phyloP scores from a whole-genome alignment of 2,329 filamentous ascomycete genomes.

The Lachnellula subtilissima region DNA sequence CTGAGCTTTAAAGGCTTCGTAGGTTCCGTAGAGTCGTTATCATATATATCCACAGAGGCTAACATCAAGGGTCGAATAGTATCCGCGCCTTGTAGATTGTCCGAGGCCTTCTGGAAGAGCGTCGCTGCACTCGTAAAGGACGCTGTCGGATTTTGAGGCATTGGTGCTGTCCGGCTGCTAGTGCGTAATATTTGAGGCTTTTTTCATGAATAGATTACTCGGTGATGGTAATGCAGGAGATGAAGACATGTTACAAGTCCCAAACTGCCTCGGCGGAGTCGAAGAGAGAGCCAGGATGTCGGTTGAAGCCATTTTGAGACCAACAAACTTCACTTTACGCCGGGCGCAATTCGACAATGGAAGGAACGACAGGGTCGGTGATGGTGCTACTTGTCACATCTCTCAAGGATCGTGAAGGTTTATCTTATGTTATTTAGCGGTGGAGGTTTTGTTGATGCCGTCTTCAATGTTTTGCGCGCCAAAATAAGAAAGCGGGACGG shows the following conservation, averaged over 20 bases:
- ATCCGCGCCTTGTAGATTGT: conserved; percentile 5
- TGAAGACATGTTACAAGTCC: conserved; percentile 24
- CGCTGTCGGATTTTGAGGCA: conserved; percentile 34
- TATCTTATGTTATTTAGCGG: not conserved
- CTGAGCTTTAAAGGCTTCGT: conserved; percentile 26
- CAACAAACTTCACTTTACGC: conserved; percentile 17
- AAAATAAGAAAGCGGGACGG: not conserved
- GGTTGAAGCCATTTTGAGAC: conserved; percentile 34
- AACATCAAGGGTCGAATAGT: not conserved
- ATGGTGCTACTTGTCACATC: conserved; percentile 9
- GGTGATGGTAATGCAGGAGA: conserved; percentile 46
- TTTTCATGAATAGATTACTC: conserved; percentile 42
- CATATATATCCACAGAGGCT: conserved; percentile 15
- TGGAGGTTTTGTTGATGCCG: not conserved
- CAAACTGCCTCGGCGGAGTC: conserved; percentile 22
- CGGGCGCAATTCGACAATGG: conserved; percentile 17
- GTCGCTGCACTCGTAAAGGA: conserved; percentile 41
- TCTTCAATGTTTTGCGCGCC: not conserved
- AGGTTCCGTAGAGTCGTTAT: conserved; percentile 22
- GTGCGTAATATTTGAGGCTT: conserved; percentile 31
- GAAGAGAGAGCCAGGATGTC: conserved; percentile 33
- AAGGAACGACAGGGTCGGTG: conserved; percentile 23
- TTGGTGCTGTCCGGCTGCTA: conserved; percentile 35
- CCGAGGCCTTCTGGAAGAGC: conserved; percentile 11
- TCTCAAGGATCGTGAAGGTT: not conserved